Evolutionary conservation across 208 protist species (phyloP).

Genomic region (Wallacemonas rigidus): DNA sequence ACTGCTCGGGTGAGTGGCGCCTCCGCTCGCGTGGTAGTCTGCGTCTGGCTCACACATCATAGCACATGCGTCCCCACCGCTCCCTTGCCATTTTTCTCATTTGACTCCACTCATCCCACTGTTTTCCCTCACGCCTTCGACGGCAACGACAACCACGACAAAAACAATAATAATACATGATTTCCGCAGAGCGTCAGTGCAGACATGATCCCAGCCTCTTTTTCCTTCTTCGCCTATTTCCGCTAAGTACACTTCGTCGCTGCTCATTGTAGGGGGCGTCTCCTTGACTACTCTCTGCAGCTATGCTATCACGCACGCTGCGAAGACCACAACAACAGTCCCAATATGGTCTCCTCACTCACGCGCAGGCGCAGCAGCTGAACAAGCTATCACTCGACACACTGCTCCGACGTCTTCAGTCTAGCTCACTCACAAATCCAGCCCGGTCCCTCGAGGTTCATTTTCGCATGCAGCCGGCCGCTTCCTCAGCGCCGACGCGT

Average conservation of each 20-base stretch:
- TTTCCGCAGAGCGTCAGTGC: neutral
- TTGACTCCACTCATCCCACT: too few relatives aligned
- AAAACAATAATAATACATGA: neutral
- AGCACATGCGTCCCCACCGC: too few relatives aligned
- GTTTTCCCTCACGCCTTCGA: neutral
- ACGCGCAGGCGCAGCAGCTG: slow-evolving; percentile 23
- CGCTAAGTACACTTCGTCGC: neutral
- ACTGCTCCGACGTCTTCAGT: slow-evolving; percentile 80
- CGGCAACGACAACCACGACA: neutral
- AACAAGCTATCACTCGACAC: slow-evolving; percentile 56
- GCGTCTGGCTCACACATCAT: too few relatives aligned
- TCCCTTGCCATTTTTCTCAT: too few relatives aligned
- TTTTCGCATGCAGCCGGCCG: slow-evolving; percentile 31
- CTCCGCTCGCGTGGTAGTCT: too few relatives aligned
- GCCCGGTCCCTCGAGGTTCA: slow-evolving; percentile 69
- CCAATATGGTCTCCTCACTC: neutral
- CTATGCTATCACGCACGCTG: slow-evolving; percentile 5
- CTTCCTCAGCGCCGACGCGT: neutral
- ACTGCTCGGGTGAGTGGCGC: too few relatives aligned
- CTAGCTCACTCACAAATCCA: slow-evolving; percentile 61
- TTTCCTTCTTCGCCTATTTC: slow-evolving; percentile 7
- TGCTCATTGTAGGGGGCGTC: neutral
- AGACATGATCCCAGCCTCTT: neutral
- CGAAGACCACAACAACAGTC: neutral
- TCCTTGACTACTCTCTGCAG: neutral